phyloP scores from a whole-genome alignment of 2,329 filamentous ascomycete genomes.

The Scedosporium minutisporum region DNA sequence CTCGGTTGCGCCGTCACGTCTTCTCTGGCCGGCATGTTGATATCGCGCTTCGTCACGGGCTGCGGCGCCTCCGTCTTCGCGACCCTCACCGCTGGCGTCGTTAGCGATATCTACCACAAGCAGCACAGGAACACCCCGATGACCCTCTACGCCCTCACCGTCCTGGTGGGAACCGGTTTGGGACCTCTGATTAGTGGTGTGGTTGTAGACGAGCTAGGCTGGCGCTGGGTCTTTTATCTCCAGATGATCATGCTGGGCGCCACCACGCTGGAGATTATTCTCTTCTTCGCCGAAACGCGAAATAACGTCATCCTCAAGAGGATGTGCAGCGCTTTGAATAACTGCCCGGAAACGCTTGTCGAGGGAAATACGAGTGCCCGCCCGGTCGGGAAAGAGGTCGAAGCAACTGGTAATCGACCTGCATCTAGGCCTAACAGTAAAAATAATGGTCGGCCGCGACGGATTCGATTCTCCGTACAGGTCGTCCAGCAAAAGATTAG shows the following conservation, averaged over 20 bases:
- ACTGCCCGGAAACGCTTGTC: conserved; percentile 36
- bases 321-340: conserved; percentile 50
- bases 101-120: conserved; percentile 56
- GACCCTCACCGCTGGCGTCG: conserved; percentile 50
- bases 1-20: conserved; percentile 51
- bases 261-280: conserved; percentile 43
- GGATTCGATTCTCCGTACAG: not conserved
- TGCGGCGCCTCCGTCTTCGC: conserved; percentile 43
- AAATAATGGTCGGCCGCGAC: not conserved
- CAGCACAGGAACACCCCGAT: conserved; percentile 58
- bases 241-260: conserved; percentile 50
- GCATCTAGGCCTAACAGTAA: too few relatives aligned
- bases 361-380: not conserved
- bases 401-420: too few relatives aligned
- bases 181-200: conserved; percentile 51
- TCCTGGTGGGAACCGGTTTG: conserved; percentile 53
- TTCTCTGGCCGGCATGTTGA: conserved; percentile 50
- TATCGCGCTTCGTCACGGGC: conserved; percentile 53
- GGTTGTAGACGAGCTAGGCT: conserved; percentile 46
- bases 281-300: conserved; percentile 60
- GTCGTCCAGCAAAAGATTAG: conserved; percentile 13
- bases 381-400: not conserved
- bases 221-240: conserved; percentile 60
- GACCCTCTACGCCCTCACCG: conserved; percentile 53
- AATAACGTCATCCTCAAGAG: conserved; percentile 54